A percentile compares a stretch with the other conserved stretches of the same genome.
Evolutionary conservation across 2,329 filamentous ascomycete genomes (phyloP).

Genomic region (Aspergillus pseudoviridinutans): DNA sequence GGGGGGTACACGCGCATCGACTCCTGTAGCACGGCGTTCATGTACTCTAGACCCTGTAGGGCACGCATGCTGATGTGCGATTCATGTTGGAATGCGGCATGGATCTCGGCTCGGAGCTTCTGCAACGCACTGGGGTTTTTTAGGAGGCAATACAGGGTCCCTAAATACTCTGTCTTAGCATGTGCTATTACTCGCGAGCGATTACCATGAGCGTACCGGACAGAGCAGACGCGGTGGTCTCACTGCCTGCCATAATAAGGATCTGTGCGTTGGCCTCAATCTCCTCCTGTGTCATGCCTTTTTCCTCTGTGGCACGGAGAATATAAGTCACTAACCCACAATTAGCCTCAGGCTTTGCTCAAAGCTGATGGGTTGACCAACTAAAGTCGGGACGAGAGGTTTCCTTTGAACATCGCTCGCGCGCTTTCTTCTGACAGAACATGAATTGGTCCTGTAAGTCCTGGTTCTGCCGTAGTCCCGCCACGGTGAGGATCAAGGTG

Average conservation of each 20-base stretch:
- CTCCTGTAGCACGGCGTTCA: conserved; percentile 40
- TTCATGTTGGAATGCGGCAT: conserved; percentile 25
- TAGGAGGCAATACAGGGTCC: conserved; percentile 37
- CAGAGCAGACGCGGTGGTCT: conserved; percentile 45
- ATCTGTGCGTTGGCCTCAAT: conserved; percentile 3
- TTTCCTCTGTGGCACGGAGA: not conserved
- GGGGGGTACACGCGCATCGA: conserved; percentile 38
- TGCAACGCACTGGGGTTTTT: conserved; percentile 21
- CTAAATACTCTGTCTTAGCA: not conserved
- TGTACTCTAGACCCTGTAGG: conserved; percentile 29
- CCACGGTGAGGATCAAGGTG: not conserved
- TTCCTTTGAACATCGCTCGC: not conserved
- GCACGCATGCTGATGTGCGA: conserved; percentile 34
- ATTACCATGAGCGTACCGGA: conserved; percentile 20
- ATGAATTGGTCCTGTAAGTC: not conserved
- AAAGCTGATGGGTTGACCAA: not conserved
- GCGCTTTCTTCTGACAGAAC: not conserved
- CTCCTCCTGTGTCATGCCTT: not conserved
- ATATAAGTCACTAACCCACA: not conserved
- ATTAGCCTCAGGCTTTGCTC: not conserved
- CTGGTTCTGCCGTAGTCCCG: not conserved
- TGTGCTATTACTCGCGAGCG: not conserved
- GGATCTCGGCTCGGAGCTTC: conserved; percentile 13
- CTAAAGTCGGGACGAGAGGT: not conserved
- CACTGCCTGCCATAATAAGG: conserved; percentile 39